phyloP scores from a whole-genome alignment of 2,329 filamentous ascomycete genomes.

The Colletotrichum sp. region DNA sequence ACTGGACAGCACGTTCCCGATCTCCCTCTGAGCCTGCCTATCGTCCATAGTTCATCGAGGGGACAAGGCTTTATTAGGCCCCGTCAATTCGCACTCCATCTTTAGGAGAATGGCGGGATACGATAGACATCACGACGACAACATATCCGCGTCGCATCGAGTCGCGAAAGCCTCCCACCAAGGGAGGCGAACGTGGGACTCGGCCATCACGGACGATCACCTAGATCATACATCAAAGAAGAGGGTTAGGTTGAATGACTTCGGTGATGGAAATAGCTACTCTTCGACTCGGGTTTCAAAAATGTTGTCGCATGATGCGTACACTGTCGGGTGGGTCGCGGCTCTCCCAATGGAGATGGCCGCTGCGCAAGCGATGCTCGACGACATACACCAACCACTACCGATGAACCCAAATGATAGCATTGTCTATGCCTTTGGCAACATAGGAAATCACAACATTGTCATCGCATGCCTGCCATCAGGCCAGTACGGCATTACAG shows the following conservation, averaged over 20 bases:
- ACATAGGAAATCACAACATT: neutral
- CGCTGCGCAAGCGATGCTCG: constrained; percentile 23
- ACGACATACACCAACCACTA: constrained; percentile 6
- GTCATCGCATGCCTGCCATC: neutral
- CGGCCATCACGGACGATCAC: neutral
- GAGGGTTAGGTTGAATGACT: neutral
- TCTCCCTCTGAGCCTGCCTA: neutral
- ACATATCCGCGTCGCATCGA: accelerated
- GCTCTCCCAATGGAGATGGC: constrained; percentile 22
- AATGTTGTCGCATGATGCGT: neutral
- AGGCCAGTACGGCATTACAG: too few species aligned
- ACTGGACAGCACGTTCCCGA: neutral
- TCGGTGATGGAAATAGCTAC: accelerated
- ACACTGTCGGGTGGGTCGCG: constrained; percentile 26
- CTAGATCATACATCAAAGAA: accelerated
- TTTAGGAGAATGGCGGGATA: neutral
- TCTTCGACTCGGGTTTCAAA: accelerated
- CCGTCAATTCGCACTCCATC: neutral
- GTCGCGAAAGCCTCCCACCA: neutral
- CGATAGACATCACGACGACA: accelerated
- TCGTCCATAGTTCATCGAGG: neutral
- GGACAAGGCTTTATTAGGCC: neutral
- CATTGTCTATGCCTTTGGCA: neutral
- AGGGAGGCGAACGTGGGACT: neutral
- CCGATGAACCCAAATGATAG: neutral